These are phyloP conservation scores for Prunus kanzakura DNA, from an alignment of 306 rosid species.

Conservation along the genomic window DNA sequence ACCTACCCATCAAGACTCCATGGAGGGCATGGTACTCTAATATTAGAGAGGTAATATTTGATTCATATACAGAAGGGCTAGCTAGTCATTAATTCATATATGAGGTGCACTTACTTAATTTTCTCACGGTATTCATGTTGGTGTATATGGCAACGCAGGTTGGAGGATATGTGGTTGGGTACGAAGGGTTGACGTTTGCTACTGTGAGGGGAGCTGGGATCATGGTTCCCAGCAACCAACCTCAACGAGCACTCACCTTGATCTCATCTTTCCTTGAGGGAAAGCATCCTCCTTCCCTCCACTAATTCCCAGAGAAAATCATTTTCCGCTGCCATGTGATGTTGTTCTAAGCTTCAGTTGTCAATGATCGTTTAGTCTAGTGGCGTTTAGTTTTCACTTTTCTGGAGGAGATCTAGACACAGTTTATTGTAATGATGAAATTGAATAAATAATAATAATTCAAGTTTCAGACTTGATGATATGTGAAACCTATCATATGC, in stretches of 20 bases:
- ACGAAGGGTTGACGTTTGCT: slow-evolving; percentile 45
- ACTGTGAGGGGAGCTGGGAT: slow-evolving; percentile 65
- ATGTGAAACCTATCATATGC: too few relatives aligned
- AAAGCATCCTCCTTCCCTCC: slow-evolving; percentile 29
- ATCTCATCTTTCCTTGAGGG: slow-evolving; percentile 48
- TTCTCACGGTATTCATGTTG: background rate
- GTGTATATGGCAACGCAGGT: slow-evolving; percentile 30
- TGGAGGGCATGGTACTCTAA: slow-evolving; percentile 58
- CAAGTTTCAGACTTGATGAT: background rate
- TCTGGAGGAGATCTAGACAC: too few relatives aligned
- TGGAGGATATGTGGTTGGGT: slow-evolving; percentile 58
- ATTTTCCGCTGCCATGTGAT: too few relatives aligned
- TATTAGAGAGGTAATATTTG: slow-evolving; percentile 34
- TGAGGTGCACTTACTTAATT: background rate
- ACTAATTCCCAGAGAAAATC: background rate
- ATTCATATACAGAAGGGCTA: background rate
- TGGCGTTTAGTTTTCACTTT: too few relatives aligned
- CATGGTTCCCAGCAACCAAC: slow-evolving; percentile 53
- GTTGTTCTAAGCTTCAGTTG: too few relatives aligned
- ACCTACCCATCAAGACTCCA: slow-evolving; percentile 27
- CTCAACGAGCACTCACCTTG: slow-evolving; percentile 43
- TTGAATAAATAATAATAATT: too few relatives aligned
- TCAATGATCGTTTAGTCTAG: too few relatives aligned
- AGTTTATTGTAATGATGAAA: too few relatives aligned
- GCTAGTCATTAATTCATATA: too few relatives aligned